These are phyloP conservation scores for Sclerotinia borealis DNA, from an alignment of 2,329 filamentous ascomycete species.

Conservation along the genomic window DNA sequence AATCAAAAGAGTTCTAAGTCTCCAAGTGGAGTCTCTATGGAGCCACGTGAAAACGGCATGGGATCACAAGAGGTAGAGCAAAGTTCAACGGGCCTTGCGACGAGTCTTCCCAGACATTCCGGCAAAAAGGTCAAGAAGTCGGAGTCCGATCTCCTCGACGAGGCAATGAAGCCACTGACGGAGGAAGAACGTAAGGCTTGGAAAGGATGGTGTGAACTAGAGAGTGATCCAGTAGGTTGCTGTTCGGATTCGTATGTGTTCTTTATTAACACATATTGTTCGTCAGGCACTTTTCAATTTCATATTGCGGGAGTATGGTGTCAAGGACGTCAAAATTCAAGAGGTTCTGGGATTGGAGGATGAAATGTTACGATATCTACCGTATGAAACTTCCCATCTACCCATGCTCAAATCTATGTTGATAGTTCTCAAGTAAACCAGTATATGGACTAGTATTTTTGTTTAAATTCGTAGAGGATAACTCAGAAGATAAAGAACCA, in stretches of 20 bases:
- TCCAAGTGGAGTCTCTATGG: conserved; percentile 1
- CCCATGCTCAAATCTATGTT: conserved; percentile 20
- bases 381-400: conserved; percentile 40
- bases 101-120: not conserved
- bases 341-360: conserved; percentile 72
- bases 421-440: conserved; percentile 50
- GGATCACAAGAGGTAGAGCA: not conserved
- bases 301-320: conserved; percentile 74
- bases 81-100: not conserved
- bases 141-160: conserved; percentile 12
- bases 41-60: not conserved
- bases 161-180: conserved; percentile 40
- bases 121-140: not conserved
- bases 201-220: conserved; percentile 75
- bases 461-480: conserved; percentile 59
- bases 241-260: not conserved
- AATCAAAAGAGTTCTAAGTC: not conserved
- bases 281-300: conserved; percentile 76
- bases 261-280: not conserved
- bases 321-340: conserved; percentile 64
- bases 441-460: conserved; percentile 86
- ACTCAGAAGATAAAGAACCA: conserved; percentile 42
- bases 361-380: conserved; percentile 54
- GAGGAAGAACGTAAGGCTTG: conserved; percentile 52
- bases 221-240: conserved; percentile 72